These are phyloP conservation scores for Symbiodinium natans DNA, from an alignment of 73 alveolate genomes.

Conservation along the genomic window DNA sequence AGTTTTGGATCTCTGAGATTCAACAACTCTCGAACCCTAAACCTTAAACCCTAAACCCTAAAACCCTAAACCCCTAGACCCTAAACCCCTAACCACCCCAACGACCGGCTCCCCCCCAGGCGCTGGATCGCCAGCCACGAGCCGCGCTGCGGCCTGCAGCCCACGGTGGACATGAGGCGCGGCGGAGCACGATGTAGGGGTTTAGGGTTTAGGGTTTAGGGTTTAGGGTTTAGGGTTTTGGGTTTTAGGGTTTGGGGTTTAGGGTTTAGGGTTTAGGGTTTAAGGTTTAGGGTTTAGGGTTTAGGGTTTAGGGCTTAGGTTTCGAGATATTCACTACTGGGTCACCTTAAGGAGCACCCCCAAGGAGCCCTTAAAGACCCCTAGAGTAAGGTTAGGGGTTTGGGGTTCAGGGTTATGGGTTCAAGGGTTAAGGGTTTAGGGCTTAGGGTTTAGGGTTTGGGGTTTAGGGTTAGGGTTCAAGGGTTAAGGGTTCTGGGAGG, in stretches of 20 bases:
- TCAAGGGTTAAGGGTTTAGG: not conserved
- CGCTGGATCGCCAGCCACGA: constrained; percentile 17
- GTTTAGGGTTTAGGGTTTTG: not conserved
- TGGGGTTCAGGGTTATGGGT: not conserved
- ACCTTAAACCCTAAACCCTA: no score
- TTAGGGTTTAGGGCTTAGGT: not conserved
- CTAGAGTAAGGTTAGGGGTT: no score
- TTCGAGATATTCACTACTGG: no score
- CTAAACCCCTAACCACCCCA: not conserved
- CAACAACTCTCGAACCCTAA: no score
- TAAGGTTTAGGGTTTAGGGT: not conserved
- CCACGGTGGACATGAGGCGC: not conserved
- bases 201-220: not conserved
- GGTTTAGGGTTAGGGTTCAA: not conserved
- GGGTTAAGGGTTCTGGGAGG: not conserved
- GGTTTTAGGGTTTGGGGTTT: not conserved
- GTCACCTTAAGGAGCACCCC: no score
- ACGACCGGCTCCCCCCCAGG: not conserved
- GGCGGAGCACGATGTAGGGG: no score
- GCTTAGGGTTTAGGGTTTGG: not conserved
- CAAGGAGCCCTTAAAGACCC: no score
- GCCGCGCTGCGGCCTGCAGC: constrained; percentile 11
- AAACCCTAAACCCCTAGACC: not conserved
- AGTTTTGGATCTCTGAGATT: no score
- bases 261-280: not conserved